phyloP scores from a whole-genome alignment of 495 filamentous ascomycete species.

The Xylaria sp. region DNA sequence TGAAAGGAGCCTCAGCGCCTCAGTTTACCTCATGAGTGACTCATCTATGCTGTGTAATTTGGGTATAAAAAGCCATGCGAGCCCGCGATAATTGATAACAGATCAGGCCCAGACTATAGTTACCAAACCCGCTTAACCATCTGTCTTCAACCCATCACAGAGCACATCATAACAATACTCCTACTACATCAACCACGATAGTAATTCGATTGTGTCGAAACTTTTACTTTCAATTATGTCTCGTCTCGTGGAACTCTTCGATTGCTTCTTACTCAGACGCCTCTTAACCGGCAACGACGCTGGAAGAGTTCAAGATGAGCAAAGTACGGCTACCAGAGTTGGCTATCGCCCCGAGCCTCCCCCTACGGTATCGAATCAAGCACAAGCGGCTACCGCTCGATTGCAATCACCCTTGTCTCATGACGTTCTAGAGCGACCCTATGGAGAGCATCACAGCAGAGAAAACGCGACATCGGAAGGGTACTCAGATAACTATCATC shows the following conservation, averaged over 20 bases:
- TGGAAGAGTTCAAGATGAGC: conserved; percentile 2
- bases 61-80: background rate
- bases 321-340: background rate
- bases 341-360: background rate
- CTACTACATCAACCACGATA: background rate
- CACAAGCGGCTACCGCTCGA: background rate
- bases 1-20: background rate
- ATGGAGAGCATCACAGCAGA: background rate
- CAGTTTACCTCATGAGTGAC: background rate
- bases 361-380: background rate
- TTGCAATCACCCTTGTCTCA: background rate
- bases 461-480: background rate
- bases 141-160: background rate
- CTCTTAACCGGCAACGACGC: background rate
- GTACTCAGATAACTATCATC: background rate
- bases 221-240: background rate
- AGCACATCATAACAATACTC: background rate
- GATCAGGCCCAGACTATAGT: background rate
- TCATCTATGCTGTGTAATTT: background rate
- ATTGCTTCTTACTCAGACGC: background rate
- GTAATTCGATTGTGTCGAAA: background rate
- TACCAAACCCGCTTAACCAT: background rate
- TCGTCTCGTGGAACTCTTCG: background rate
- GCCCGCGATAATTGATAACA: too few species aligned
- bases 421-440: background rate